Conservation (phyloP, 1,284 basidiomycete species). For the Apiotrichum porosum region DNA sequence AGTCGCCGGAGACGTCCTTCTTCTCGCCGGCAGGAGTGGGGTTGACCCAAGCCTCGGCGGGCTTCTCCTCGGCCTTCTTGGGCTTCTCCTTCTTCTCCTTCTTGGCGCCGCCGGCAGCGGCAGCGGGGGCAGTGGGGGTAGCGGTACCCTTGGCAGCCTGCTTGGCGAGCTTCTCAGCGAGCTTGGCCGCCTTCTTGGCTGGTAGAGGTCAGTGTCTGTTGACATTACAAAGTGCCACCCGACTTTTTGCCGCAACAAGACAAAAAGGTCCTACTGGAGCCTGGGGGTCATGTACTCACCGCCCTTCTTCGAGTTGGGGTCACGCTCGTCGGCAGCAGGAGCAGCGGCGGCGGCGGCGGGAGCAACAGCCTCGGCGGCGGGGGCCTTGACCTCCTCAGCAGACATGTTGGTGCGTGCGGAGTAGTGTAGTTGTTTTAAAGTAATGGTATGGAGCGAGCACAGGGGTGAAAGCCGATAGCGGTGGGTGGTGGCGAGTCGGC, state of each 20-base stretch:
- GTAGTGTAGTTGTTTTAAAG: too few relatives aligned
- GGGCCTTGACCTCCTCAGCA: conserved; percentile 29
- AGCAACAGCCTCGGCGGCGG: conserved; percentile 28
- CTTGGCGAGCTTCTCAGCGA: conserved; percentile 57
- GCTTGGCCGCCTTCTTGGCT: conserved; percentile 68
- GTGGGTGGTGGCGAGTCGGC: not conserved
- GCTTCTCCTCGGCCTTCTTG: conserved; percentile 61
- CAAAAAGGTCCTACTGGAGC: not conserved
- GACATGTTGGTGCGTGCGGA: conserved; percentile 18
- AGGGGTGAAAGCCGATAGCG: not conserved
- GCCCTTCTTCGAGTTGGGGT: conserved; percentile 34
- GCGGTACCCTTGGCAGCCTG: conserved; percentile 54
- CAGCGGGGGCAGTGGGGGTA: conserved; percentile 44
- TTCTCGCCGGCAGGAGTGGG: conserved; percentile 81
- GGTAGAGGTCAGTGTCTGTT: not conserved
- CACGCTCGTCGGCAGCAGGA: conserved; percentile 6
- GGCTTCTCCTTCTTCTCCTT: conserved; percentile 66
- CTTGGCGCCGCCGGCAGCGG: conserved; percentile 54
- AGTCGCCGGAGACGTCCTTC: conserved; percentile 72
- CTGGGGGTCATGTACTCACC: too few relatives aligned
- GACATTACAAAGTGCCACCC: not conserved
- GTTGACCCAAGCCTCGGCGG: conserved; percentile 66
- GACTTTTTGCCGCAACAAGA: not conserved
- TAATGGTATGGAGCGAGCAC: too few relatives aligned
- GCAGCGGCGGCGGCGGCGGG: conserved; percentile 12